Conservation (phyloP, 495 filamentous ascomycete species). For the Penicillium dipodomyicola region DNA sequence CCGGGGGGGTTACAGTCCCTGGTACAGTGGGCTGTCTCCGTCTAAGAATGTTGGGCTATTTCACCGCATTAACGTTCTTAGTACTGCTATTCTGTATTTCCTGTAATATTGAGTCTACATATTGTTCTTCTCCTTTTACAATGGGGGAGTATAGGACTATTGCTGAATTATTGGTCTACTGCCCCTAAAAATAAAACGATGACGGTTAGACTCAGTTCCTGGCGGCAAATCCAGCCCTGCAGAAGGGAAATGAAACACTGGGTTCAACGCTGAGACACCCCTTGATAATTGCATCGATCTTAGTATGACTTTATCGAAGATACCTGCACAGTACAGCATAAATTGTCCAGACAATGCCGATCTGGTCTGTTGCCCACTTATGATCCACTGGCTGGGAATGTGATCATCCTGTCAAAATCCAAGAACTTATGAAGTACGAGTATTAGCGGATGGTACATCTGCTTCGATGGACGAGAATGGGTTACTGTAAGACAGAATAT, state of each 20-base stretch:
- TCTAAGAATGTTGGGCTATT: conserved; percentile 10
- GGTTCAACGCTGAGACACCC: neutral
- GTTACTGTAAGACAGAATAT: neutral
- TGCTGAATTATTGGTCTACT: neutral
- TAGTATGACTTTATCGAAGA: neutral
- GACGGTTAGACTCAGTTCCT: conserved; percentile 7
- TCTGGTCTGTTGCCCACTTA: conserved; percentile 2
- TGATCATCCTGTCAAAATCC: conserved; percentile 1
- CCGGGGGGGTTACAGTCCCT: conserved; percentile 8
- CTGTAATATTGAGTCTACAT: too few relatives aligned
- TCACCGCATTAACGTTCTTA: neutral
- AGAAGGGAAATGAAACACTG: conserved; percentile 4
- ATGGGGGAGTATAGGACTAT: neutral
- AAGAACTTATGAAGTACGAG: neutral
- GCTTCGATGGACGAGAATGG: neutral
- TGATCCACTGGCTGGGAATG: neutral
- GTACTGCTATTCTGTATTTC: neutral
- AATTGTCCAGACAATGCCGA: neutral
- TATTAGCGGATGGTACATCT: neutral
- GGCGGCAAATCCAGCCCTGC: conserved; percentile 3
- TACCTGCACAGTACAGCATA: too few relatives aligned
- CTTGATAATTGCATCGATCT: neutral
- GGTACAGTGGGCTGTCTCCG: conserved; percentile 4
- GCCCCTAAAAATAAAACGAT: conserved; percentile 3
- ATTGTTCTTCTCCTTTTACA: neutral